These are phyloP conservation scores for Dianthus caryophyllus DNA, from an alignment of 148 eudicot genomes.

Conservation along the genomic window DNA sequence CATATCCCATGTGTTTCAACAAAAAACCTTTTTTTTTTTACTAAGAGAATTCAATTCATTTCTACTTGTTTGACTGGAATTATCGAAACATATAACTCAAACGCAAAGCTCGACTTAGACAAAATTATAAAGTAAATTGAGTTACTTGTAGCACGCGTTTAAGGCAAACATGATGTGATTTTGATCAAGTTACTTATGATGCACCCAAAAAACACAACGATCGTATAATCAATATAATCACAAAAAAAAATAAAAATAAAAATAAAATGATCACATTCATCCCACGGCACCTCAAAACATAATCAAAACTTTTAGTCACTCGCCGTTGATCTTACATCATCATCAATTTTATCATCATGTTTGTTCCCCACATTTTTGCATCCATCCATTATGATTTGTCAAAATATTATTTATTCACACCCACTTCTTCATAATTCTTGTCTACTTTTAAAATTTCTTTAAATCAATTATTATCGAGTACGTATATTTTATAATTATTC, in stretches of 20 bases:
- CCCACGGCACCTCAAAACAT: conserved; percentile 8
- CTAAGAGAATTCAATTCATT: too few species aligned
- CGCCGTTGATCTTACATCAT: conserved; percentile 12
- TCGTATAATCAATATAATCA: conserved; percentile 11
- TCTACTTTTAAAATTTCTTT: too few species aligned
- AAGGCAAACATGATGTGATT: not conserved
- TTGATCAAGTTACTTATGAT: not conserved
- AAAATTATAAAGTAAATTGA: too few species aligned
- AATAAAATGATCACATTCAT: not conserved
- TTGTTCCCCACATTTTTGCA: conserved; percentile 17
- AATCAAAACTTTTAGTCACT: conserved; percentile 7
- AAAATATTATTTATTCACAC: too few species aligned
- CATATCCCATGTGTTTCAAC: too few species aligned
- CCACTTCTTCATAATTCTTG: too few species aligned
- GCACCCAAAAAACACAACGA: conserved; percentile 14
- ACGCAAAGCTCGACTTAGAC: too few species aligned
- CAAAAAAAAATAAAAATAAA: not conserved
- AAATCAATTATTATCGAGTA: too few species aligned
- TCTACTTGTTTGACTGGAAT: too few species aligned
- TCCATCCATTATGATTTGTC: not conserved
- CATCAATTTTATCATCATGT: conserved; percentile 1
- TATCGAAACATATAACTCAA: too few species aligned
- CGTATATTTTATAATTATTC: too few species aligned
- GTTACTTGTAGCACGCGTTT: conserved; percentile 17
- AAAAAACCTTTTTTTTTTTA: too few species aligned